phyloP scores from a whole-genome alignment of 129 eudicot genomes.

The Centrapalus pauciflorus region DNA sequence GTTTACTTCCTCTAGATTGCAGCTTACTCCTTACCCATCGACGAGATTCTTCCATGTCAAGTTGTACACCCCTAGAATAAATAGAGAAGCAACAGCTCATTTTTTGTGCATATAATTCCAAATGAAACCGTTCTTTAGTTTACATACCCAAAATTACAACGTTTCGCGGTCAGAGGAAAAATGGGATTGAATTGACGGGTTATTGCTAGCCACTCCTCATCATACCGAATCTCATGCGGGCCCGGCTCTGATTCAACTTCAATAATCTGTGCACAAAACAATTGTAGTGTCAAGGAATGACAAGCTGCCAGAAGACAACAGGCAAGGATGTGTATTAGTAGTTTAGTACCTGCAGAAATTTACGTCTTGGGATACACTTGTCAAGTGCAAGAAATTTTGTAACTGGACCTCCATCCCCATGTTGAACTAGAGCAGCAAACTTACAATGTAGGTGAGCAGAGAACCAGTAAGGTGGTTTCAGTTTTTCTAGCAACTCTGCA shows the following conservation, averaged over 20 bases:
- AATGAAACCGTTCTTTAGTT: neutral
- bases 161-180: constrained; percentile 51
- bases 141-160: constrained; percentile 54
- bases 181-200: constrained; percentile 57
- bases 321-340: constrained; percentile 5
- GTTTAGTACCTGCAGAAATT: constrained; percentile 79
- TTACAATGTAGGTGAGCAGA: constrained; percentile 97
- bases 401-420: constrained; percentile 57
- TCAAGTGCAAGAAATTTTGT: constrained; percentile 98
- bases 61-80: constrained; percentile 37
- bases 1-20: constrained; percentile 61
- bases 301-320: neutral
- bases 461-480: constrained; percentile 93
- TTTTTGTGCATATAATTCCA: neutral
- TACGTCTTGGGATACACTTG: constrained; percentile 78
- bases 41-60: constrained; percentile 57
- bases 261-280: constrained; percentile 33
- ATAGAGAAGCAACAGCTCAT: constrained; percentile 2
- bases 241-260: constrained; percentile 81
- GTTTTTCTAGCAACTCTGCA: constrained; percentile 64
- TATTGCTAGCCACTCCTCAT: constrained; percentile 98
- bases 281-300: neutral
- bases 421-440: constrained; percentile 90
- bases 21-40: constrained; percentile 66
- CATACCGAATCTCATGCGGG: constrained; percentile 68